Percentiles rank a stretch among this genome's conserved stretches.
These are phyloP conservation scores for Bidens hawaiensis DNA, from an alignment of 140 eudicot species.

Conservation along the genomic window DNA sequence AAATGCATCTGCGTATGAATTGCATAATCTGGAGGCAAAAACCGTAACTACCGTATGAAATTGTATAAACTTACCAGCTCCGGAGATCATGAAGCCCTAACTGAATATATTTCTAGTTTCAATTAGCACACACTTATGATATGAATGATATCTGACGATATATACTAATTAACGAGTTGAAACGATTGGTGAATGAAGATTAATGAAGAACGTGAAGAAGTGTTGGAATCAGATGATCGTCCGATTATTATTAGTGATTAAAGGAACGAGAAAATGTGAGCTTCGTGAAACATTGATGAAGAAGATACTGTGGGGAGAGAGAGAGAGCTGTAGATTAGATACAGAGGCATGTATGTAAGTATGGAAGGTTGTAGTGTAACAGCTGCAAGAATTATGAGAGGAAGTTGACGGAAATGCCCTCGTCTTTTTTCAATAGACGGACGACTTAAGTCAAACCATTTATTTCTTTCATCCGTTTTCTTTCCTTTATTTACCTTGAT, in stretches of 20 bases:
- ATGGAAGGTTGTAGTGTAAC: conserved; percentile 17
- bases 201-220: not conserved
- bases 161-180: conserved; percentile 6
- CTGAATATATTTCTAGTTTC: not conserved
- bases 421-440: conserved; percentile 6
- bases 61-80: conserved; percentile 31
- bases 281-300: not conserved
- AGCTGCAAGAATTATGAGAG: too few relatives aligned
- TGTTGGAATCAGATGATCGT: not conserved
- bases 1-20: conserved; percentile 8
- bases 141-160: too few relatives aligned
- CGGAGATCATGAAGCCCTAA: conserved; percentile 13
- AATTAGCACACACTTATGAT: not conserved
- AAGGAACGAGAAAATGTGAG: conserved; percentile 2
- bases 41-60: conserved; percentile 16
- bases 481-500: too few relatives aligned
- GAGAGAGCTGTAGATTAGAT: not conserved
- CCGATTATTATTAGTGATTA: not conserved
- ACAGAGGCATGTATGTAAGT: conserved; percentile 17
- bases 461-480: not conserved
- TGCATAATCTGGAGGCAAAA: conserved; percentile 10
- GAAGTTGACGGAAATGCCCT: conserved; percentile 33
- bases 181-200: conserved; percentile 2
- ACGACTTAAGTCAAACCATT: not conserved
- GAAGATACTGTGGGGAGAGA: conserved; percentile 4